These are phyloP conservation scores for Rhizopogon roseolus DNA, from an alignment of 768 basidiomycete species.

Conservation along the genomic window DNA sequence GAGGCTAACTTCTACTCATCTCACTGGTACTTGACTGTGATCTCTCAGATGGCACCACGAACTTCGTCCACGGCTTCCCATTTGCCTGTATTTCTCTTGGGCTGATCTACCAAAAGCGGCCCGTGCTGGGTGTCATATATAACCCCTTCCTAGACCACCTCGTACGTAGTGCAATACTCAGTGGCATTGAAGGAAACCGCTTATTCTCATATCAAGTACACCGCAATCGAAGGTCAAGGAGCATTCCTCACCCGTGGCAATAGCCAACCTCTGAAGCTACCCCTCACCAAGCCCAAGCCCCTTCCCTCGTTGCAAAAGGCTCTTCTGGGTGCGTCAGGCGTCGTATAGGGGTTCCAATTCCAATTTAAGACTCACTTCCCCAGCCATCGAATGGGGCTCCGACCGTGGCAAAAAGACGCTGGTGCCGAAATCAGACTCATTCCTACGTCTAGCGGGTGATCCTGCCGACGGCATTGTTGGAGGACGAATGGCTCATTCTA, in stretches of 20 bases:
- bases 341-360: neutral
- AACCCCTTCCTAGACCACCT: conserved; percentile 89
- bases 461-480: conserved; percentile 50
- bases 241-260: conserved; percentile 61
- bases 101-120: conserved; percentile 74
- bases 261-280: conserved; percentile 50
- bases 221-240: conserved; percentile 74
- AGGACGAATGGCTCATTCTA: conserved; percentile 81
- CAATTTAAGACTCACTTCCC: conserved; percentile 4
- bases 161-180: conserved; percentile 30
- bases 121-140: conserved; percentile 88
- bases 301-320: conserved; percentile 67
- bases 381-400: conserved; percentile 87
- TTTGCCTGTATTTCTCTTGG: conserved; percentile 90
- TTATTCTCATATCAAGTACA: conserved; percentile 45
- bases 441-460: conserved; percentile 72
- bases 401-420: conserved; percentile 58
- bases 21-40: neutral
- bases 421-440: conserved; percentile 58
- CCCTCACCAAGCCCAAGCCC: conserved; percentile 59
- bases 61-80: conserved; percentile 83
- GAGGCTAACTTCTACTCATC: conserved; percentile 11
- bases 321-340: conserved; percentile 48
- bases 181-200: neutral
- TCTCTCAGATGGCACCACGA: conserved; percentile 75